Percentiles rank a stretch among this genome's conserved stretches.
Conservation (phyloP, 371 early-diverging fungal species). For the Actinomucor elegans region DNA sequence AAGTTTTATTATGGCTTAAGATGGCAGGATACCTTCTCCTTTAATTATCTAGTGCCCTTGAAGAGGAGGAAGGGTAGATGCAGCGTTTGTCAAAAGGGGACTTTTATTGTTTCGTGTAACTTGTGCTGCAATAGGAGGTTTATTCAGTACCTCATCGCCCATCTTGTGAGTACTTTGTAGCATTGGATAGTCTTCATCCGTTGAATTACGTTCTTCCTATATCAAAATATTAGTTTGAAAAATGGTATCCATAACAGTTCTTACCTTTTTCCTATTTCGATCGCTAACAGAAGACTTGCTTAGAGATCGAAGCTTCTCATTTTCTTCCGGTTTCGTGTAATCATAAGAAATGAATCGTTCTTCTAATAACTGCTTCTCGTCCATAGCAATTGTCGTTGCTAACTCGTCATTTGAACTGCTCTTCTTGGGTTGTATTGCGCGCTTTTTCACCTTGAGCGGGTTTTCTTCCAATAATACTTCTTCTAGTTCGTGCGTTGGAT, state of each 20-base stretch:
- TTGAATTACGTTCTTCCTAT: neutral
- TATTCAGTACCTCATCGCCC: neutral
- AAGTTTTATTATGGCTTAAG: too few relatives aligned
- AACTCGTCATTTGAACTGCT: neutral
- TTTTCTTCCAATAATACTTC: conserved; percentile 81
- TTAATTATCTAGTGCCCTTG: too few relatives aligned
- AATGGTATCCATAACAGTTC: neutral
- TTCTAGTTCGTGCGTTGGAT: conserved; percentile 94
- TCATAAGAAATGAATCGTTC: conserved; percentile 64
- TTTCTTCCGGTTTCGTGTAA: conserved; percentile 54
- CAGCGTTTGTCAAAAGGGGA: too few relatives aligned
- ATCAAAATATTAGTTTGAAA: neutral
- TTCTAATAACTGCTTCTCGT: conserved; percentile 56
- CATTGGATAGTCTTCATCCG: conserved; percentile 9
- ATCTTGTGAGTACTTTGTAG: neutral
- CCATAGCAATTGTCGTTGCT: conserved; percentile 17
- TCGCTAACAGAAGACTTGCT: neutral
- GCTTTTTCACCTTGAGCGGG: conserved; percentile 11
- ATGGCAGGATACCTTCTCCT: too few relatives aligned
- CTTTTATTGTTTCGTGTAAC: neutral
- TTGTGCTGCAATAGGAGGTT: conserved; percentile 10
- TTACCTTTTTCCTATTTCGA: neutral
- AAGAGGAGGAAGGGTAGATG: too few relatives aligned
- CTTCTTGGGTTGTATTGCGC: conserved; percentile 1
- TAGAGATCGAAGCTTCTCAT: conserved; percentile 9